phyloP scores from a whole-genome alignment of 2,329 filamentous ascomycete genomes.

The Calonectria pteridis region DNA sequence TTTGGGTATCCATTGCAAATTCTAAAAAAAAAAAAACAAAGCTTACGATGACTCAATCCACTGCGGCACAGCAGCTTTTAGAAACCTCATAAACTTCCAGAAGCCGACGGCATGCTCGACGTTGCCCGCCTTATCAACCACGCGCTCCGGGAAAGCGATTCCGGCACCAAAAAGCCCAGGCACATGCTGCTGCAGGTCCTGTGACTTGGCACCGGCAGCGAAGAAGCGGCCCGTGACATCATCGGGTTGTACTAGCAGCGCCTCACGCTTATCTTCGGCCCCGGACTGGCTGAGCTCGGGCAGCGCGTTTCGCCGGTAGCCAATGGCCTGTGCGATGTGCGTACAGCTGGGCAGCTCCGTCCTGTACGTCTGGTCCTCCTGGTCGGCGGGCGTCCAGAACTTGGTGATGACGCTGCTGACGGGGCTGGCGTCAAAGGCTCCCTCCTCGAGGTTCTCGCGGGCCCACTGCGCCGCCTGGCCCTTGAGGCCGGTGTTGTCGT shows the following conservation, averaged over 20 bases:
- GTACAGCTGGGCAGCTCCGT: constrained; percentile 62
- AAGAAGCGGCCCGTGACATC: constrained; percentile 37
- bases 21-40: too few relatives aligned
- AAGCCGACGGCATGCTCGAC: constrained; percentile 73
- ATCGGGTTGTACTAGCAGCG: constrained; percentile 61
- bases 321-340: constrained; percentile 70
- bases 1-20: neutral
- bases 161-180: constrained; percentile 71
- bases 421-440: constrained; percentile 56
- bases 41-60: constrained; percentile 8
- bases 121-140: constrained; percentile 71
- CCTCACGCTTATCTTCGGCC: constrained; percentile 43
- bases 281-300: constrained; percentile 57
- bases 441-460: constrained; percentile 68
- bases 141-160: constrained; percentile 73
- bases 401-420: constrained; percentile 61
- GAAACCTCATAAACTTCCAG: constrained; percentile 75
- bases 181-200: constrained; percentile 50
- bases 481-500: constrained; percentile 76
- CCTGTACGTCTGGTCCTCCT: constrained; percentile 59
- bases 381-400: constrained; percentile 56
- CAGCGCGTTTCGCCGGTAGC: constrained; percentile 64
- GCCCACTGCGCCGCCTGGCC: constrained; percentile 72
- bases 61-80: constrained; percentile 64
- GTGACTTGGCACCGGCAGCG: neutral